A percentile compares a stretch with the other conserved stretches of the same genome.
phyloP scores from a whole-genome alignment of 768 basidiomycete species.

The Rhizopogon vinicolor region DNA sequence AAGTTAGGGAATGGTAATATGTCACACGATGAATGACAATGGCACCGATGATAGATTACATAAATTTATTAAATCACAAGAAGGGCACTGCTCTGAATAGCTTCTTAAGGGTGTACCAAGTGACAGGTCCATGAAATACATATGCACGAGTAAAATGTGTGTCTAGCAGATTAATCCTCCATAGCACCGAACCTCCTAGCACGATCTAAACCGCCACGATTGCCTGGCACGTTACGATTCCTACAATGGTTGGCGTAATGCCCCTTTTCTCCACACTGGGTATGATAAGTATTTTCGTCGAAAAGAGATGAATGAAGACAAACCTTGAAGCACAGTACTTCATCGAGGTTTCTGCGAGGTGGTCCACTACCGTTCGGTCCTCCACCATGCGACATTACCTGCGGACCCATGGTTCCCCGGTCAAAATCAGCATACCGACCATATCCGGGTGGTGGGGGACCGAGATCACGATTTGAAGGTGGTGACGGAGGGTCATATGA shows the following conservation, averaged over 20 bases:
- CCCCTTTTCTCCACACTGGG: slow-evolving; percentile 84
- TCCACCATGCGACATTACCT: slow-evolving; percentile 16
- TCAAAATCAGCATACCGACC: slow-evolving; percentile 80
- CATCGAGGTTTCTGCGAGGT: slow-evolving; percentile 70
- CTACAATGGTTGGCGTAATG: slow-evolving; percentile 95
- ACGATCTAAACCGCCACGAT: slow-evolving; percentile 77
- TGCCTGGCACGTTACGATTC: slow-evolving; percentile 87
- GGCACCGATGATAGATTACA: too few relatives aligned
- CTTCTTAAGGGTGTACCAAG: background rate
- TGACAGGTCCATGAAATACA: background rate
- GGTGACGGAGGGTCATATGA: slow-evolving; percentile 77
- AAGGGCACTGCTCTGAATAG: too few relatives aligned
- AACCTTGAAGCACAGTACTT: slow-evolving; percentile 87
- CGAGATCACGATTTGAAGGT: slow-evolving; percentile 72
- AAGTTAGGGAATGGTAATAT: too few relatives aligned
- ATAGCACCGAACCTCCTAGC: slow-evolving; percentile 25
- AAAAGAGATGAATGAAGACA: slow-evolving; percentile 12
- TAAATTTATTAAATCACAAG: too few relatives aligned
- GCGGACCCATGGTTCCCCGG: slow-evolving; percentile 38
- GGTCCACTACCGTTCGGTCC: slow-evolving; percentile 30
- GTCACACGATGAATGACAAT: too few relatives aligned
- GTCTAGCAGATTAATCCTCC: slow-evolving; percentile 18
- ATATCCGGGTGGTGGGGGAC: slow-evolving; percentile 90
- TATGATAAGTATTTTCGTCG: slow-evolving; percentile 5
- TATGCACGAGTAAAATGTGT: background rate